Evolutionary conservation across 345 rosid genomes (phyloP).

Genomic region (Brassica napus): Da-Ae NC_063448.1:765501-766000

Average conservation of each 20-base stretch:
- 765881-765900: not conserved
- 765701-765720: not conserved
- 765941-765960: not conserved
- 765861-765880: not conserved
- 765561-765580: too few relatives aligned
- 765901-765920: not conserved
- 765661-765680: not conserved
- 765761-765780: not conserved
- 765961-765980: not conserved
- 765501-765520: too few relatives aligned
- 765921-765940: not conserved
- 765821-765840: not conserved
- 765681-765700: not conserved
- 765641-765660: not conserved
- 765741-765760: not conserved
- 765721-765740: not conserved
- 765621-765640: not conserved
- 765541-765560: too few relatives aligned
- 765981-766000: slow-evolving; percentile 23
- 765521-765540: too few relatives aligned
- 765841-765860: not conserved
- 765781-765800: not conserved
- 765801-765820: not conserved
- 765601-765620: not conserved
- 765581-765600: too few relatives aligned